Evolutionary conservation across 2,329 filamentous ascomycete genomes (phyloP).

Genomic region (Knoxdaviesia capensis): DNA sequence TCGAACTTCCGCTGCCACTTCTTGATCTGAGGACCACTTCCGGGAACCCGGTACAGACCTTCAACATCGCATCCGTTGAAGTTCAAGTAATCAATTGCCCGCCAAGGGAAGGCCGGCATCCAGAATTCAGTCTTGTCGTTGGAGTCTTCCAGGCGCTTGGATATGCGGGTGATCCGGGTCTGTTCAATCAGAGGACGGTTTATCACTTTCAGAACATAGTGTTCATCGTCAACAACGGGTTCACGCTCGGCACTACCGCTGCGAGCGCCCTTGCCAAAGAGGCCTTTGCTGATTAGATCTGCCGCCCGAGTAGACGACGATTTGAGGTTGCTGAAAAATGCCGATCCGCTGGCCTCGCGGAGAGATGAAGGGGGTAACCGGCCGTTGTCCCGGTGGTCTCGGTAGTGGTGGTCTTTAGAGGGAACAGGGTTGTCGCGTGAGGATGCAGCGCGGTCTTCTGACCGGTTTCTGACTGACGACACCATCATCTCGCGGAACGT

Average conservation of each 20-base stretch:
- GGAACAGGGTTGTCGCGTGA: constrained; percentile 18
- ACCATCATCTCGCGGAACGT: constrained; percentile 48
- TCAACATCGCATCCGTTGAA: constrained; percentile 89
- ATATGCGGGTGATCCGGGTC: constrained; percentile 77
- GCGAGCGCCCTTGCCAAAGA: constrained; percentile 60
- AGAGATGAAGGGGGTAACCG: constrained; percentile 32
- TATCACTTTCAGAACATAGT: constrained; percentile 69
- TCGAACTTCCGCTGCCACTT: constrained; percentile 89
- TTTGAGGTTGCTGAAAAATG: constrained; percentile 54
- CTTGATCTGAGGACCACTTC: constrained; percentile 76
- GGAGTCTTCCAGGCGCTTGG: constrained; percentile 69
- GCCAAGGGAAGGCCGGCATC: constrained; percentile 93
- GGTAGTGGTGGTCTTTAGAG: constrained; percentile 16
- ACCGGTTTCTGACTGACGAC: constrained; percentile 46
- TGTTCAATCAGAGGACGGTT: constrained; percentile 76
- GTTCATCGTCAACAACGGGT: constrained; percentile 51
- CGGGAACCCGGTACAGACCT: constrained; percentile 80
- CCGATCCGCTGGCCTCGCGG: constrained; percentile 39
- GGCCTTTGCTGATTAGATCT: constrained; percentile 61
- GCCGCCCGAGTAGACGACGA: constrained; percentile 55
- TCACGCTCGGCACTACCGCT: constrained; percentile 54
- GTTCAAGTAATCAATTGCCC: constrained; percentile 90
- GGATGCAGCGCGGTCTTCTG: constrained; percentile 40
- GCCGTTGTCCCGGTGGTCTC: constrained; percentile 20
- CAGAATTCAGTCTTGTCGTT: constrained; percentile 94